Percentiles rank a stretch among this genome's conserved stretches.
phyloP scores from a whole-genome alignment of 306 rosid genomes.

The Pterocarpus macrocarpus region DNA sequence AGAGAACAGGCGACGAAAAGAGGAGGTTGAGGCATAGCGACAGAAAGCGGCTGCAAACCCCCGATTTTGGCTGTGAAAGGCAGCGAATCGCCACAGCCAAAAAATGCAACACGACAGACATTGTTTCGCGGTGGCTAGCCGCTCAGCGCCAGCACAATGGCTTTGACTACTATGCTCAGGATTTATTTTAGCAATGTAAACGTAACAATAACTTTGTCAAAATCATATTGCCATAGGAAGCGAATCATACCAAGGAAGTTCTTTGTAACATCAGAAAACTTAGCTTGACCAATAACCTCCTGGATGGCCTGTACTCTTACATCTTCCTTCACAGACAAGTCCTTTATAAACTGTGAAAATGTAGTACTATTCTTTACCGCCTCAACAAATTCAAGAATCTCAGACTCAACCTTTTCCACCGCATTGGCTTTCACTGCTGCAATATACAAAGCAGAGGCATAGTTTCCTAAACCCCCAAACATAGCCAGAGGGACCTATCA shows the following conservation, averaged over 20 bases:
- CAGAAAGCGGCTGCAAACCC: too few species aligned
- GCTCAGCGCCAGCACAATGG: too few species aligned
- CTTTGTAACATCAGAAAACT: constrained; percentile 76
- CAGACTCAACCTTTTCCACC: constrained; percentile 81
- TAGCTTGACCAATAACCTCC: constrained; percentile 68
- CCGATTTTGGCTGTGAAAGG: too few species aligned
- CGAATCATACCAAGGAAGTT: constrained; percentile 78
- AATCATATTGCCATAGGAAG: constrained; percentile 5
- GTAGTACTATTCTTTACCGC: constrained; percentile 65
- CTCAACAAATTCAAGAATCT: constrained; percentile 67
- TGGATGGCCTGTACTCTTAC: constrained; percentile 66
- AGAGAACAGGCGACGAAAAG: too few species aligned
- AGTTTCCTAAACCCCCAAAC: constrained; percentile 94
- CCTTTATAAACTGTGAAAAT: constrained; percentile 71
- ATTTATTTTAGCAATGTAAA: constrained; percentile 28
- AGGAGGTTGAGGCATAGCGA: too few species aligned
- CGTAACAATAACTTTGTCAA: constrained; percentile 11
- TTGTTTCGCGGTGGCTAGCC: too few species aligned
- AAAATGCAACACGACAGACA: too few species aligned
- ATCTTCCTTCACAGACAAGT: constrained; percentile 64
- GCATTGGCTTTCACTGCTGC: constrained; percentile 75
- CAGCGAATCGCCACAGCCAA: too few species aligned
- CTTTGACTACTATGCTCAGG: not conserved
- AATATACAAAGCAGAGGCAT: constrained; percentile 87
- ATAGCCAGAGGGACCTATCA: constrained; percentile 82